Evolutionary conservation across 2,329 filamentous ascomycete species (phyloP).

Genomic region (Diaporthe vaccinii): DNA sequence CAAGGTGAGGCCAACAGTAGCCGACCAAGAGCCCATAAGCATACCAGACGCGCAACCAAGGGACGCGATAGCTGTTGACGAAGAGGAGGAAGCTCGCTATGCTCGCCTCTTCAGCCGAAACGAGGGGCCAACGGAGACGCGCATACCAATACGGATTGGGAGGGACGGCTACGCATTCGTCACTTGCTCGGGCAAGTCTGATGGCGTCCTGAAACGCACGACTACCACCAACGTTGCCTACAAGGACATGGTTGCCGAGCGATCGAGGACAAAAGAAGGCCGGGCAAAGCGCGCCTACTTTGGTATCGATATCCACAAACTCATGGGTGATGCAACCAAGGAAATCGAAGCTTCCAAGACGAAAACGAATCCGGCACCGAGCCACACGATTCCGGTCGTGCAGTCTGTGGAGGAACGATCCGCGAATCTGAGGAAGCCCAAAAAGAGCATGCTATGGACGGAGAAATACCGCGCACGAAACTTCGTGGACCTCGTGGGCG

Average conservation of each 20-base stretch:
- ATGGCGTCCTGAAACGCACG: constrained; percentile 69
- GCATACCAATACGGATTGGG: constrained; percentile 42
- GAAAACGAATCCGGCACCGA: constrained; percentile 46
- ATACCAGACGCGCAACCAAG: constrained; percentile 20
- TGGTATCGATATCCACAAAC: constrained; percentile 88
- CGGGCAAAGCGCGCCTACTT: constrained; percentile 85
- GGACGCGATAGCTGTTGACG: background rate
- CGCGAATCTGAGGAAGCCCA: constrained; percentile 54
- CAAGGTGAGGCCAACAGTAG: background rate
- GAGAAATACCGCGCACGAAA: constrained; percentile 95
- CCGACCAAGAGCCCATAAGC: background rate
- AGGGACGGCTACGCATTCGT: constrained; percentile 56
- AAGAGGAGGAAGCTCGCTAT: constrained; percentile 40
- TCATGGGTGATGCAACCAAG: constrained; percentile 79
- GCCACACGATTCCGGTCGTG: constrained; percentile 51
- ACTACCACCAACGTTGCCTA: constrained; percentile 65
- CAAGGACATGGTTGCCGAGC: constrained; percentile 75
- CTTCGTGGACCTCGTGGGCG: constrained; percentile 94
- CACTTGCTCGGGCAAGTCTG: constrained; percentile 70
- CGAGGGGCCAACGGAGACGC: constrained; percentile 43
- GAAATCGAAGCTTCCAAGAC: constrained; percentile 61
- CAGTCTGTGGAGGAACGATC: constrained; percentile 58
- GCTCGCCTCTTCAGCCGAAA: constrained; percentile 44
- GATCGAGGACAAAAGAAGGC: constrained; percentile 76
- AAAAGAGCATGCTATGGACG: constrained; percentile 83